These are phyloP conservation scores for Backusella circina DNA, from an alignment of 192 early-diverging fungal genomes.

Conservation along the genomic window DNA sequence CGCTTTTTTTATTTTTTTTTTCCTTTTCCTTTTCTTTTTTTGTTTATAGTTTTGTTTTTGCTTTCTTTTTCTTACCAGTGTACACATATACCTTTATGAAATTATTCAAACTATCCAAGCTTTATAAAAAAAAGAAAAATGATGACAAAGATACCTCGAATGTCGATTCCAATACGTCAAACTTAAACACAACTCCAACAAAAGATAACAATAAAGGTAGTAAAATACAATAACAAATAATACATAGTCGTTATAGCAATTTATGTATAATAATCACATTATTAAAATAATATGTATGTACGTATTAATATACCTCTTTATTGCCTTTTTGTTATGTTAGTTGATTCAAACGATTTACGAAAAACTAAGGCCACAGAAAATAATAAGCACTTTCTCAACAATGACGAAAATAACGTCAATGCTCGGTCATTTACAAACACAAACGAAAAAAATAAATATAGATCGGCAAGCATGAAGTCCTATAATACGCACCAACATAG, in stretches of 20 bases:
- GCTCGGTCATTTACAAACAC: neutral
- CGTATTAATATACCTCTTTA: neutral
- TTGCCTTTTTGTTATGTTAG: neutral
- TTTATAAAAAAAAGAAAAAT: neutral
- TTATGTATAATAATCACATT: neutral
- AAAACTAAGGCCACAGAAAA: neutral
- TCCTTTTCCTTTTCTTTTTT: neutral
- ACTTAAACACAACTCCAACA: neutral
- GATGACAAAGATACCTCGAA: neutral
- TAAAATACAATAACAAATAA: neutral
- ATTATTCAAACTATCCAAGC: neutral
- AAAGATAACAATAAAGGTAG: neutral
- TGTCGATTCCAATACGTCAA: neutral
- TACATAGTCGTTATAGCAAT: neutral
- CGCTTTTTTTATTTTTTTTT: neutral
- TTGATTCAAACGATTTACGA: neutral
- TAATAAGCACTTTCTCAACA: neutral
- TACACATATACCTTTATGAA: neutral
- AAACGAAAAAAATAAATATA: neutral
- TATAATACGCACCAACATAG: neutral
- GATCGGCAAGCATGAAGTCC: neutral
- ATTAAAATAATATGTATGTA: neutral
- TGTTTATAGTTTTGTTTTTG: neutral
- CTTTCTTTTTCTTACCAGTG: neutral
- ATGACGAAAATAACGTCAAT: neutral